Conservation (phyloP, 805 yeast genomes). For the Tetrapisispora pingtungensis region DNA sequence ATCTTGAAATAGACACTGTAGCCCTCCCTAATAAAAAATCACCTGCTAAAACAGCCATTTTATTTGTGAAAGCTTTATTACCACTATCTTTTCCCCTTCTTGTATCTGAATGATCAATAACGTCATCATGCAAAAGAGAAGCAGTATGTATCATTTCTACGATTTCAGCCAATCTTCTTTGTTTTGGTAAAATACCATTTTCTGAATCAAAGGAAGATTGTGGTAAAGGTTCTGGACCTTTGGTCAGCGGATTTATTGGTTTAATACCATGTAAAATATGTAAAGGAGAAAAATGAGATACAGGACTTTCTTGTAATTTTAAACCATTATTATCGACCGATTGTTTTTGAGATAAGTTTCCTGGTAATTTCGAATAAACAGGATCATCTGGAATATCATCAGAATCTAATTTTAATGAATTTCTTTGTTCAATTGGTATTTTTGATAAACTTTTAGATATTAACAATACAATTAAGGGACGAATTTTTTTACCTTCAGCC, state of each 20-base stretch:
- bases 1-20: constrained; percentile 85
- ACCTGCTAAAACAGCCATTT: constrained; percentile 96
- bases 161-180: constrained; percentile 89
- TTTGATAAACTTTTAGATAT: constrained; percentile 70
- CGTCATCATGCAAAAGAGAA: constrained; percentile 90
- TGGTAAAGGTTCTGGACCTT: constrained; percentile 67
- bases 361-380: constrained; percentile 49
- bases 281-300: constrained; percentile 56
- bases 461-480: constrained; percentile 81
- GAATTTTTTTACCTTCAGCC: constrained; percentile 89
- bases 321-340: background rate
- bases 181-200: constrained; percentile 84
- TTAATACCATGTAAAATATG: constrained; percentile 80
- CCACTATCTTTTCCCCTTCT: constrained; percentile 89
- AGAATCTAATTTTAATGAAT: constrained; percentile 50
- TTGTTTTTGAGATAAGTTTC: constrained; percentile 28
- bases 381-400: constrained; percentile 59
- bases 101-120: constrained; percentile 80
- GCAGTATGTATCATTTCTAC: constrained; percentile 99
- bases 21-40: constrained; percentile 94
- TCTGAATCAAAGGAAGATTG: constrained; percentile 36
- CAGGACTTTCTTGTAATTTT: constrained; percentile 44
- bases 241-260: constrained; percentile 82
- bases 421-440: constrained; percentile 62
- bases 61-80: constrained; percentile 87